Evolutionary conservation across 441 rosid genomes (phyloP), one percentile per base, ranked within the genome.

Genomic region (Gossypium schwendimanii): DNA sequence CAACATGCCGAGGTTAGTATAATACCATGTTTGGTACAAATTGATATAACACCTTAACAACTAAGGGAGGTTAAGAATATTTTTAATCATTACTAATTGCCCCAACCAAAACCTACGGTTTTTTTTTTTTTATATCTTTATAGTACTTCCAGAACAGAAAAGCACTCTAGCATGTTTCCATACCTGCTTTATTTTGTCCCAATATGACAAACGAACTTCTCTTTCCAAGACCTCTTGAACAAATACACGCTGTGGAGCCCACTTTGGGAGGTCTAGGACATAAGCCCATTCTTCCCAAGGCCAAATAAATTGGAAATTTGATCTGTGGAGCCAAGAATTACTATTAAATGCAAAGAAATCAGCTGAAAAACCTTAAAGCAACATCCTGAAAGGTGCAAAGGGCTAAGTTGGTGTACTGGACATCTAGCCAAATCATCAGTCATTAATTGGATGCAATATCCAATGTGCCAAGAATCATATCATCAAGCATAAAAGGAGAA

Each of bases 251-350:
- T 96, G 95, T 52, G 99, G 99, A 36, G 97, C 98, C 99, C 99
- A 96, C 76, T 86, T 90, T 72, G 98, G 98, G 66, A 93, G 97
- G 80, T 87, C 97, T 73, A 96, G 78, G 76, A 96, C 98, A 86
- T 84, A 84, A 69, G 92, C 97, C 99, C 99, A 96, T 79, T 96
- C 99, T 81, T 96, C 99, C 99, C 99, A 96, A 5, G 99, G 99
- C 99, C 99, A 96, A 76, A 93, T 92, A 84, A 93, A 93, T 75
- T 96, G 98, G 78, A 96, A 96, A 79, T 96, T 96, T 73, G 99
- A 96, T 76, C 99, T 96, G 87, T 50, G 77, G 74, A 71, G 21
- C 58, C 52, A 74, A 57, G 50, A 80, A 74, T 21, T 58, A 77
- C 59, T 26, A 61, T 54, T 63, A 80, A 73, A 47, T 61, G 31